phyloP scores from a whole-genome alignment of 352 stramenopile species.

The Pythium scleroteichum region DNA sequence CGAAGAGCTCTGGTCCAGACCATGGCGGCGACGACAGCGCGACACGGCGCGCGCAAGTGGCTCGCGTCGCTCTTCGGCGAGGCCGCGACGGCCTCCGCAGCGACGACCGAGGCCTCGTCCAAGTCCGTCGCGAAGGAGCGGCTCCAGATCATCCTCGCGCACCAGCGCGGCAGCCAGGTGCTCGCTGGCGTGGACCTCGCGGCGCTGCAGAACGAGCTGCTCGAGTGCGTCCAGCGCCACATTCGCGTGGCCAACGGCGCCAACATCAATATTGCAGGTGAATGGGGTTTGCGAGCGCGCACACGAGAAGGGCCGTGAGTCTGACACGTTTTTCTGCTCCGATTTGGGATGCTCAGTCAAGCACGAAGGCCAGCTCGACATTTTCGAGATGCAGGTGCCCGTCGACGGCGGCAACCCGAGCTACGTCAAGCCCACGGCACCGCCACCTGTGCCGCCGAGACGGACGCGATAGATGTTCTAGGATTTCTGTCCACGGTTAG shows the following conservation, averaged over 20 bases:
- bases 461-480: conserved; percentile 27
- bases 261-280: conserved; percentile 89
- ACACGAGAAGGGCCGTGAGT: not conserved
- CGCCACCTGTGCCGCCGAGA: conserved; percentile 13
- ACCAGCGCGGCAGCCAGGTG: conserved; percentile 84
- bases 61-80: conserved; percentile 75
- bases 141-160: conserved; percentile 88
- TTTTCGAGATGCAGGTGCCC: conserved; percentile 91
- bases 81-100: conserved; percentile 28
- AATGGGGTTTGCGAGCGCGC: not conserved
- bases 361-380: conserved; percentile 84
- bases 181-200: conserved; percentile 81
- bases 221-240: conserved; percentile 86
- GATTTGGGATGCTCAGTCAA: conserved; percentile 72
- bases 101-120: conserved; percentile 39
- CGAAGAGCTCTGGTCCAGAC: conserved; percentile 1
- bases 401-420: conserved; percentile 57
- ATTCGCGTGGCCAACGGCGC: conserved; percentile 84
- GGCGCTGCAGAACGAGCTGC: conserved; percentile 77
- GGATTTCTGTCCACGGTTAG: not conserved
- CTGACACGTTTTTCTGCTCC: no score
- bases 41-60: conserved; percentile 78
- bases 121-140: conserved; percentile 88
- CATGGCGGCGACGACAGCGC: conserved; percentile 51
- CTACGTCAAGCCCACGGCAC: conserved; percentile 23